These are phyloP conservation scores for Ambrosiella xylebori DNA, from an alignment of 2,329 filamentous ascomycete genomes.

Conservation along the genomic window DNA sequence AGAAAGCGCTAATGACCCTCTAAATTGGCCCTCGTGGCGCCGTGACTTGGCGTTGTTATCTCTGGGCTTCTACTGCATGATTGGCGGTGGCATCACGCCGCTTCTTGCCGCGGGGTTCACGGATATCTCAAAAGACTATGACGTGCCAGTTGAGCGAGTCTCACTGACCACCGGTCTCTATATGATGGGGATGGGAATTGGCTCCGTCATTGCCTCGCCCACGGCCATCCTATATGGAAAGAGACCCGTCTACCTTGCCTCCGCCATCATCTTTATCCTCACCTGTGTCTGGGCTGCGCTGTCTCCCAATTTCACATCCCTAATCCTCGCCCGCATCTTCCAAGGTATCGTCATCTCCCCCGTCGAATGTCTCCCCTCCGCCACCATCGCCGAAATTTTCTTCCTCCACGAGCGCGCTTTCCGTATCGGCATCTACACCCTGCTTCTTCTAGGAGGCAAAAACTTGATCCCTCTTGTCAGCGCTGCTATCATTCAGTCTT, in stretches of 20 bases:
- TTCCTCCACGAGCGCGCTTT: constrained; percentile 75
- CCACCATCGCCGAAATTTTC: constrained; percentile 89
- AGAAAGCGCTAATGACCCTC: constrained; percentile 72
- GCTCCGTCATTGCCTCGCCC: constrained; percentile 68
- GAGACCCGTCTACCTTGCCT: constrained; percentile 69
- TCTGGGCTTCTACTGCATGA: constrained; percentile 79
- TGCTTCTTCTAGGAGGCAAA: constrained; percentile 72
- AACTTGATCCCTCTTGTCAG: constrained; percentile 78
- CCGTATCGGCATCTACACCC: constrained; percentile 80
- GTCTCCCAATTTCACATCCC: constrained; percentile 64
- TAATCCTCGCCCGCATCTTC: constrained; percentile 68
- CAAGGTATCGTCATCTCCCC: constrained; percentile 79
- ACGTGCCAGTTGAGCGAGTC: constrained; percentile 53
- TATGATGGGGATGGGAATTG: constrained; percentile 83
- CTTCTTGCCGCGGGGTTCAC: constrained; percentile 80
- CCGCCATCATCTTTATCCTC: constrained; percentile 58
- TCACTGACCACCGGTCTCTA: constrained; percentile 80
- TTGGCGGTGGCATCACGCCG: constrained; percentile 85
- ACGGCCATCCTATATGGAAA: constrained; percentile 87
- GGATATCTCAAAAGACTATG: constrained; percentile 49
- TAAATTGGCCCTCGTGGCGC: constrained; percentile 79
- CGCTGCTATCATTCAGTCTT: constrained; percentile 60
- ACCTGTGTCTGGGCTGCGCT: constrained; percentile 69
- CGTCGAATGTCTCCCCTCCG: constrained; percentile 81
- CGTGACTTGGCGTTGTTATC: constrained; percentile 65